Percentiles rank a stretch among this genome's conserved stretches.
These are phyloP conservation scores for Colletotrichum sp. DNA, from an alignment of 2,329 filamentous ascomycete genomes.

Conservation along the genomic window DNA sequence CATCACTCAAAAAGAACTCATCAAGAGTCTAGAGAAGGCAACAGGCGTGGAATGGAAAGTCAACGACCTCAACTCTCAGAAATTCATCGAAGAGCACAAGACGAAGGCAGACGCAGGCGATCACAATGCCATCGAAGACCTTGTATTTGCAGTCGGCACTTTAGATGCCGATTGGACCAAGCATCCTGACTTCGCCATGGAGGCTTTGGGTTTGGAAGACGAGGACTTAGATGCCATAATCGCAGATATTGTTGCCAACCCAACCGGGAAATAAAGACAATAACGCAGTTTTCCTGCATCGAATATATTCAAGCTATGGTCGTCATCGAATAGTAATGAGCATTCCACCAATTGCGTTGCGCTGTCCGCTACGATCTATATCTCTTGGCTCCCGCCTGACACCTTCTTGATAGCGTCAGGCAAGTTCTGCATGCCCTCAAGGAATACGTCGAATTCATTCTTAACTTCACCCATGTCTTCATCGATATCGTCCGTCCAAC, in stretches of 20 bases:
- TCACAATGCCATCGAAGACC: slow-evolving; percentile 44
- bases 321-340: neutral
- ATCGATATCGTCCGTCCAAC: slow-evolving; percentile 57
- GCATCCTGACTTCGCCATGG: slow-evolving; percentile 51
- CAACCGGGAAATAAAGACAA: neutral
- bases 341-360: neutral
- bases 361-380: neutral
- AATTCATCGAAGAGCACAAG: slow-evolving; percentile 43
- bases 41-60: slow-evolving; percentile 33
- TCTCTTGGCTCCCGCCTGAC: neutral
- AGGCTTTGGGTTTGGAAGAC: slow-evolving; percentile 48
- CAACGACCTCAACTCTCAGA: slow-evolving; percentile 38
- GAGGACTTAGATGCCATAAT: slow-evolving; percentile 51
- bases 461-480: slow-evolving; percentile 48
- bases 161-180: slow-evolving; percentile 54
- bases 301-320: neutral
- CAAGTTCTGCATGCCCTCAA: slow-evolving; percentile 26
- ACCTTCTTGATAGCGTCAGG: slow-evolving; percentile 12
- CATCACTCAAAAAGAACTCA: slow-evolving; percentile 39
- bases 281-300: neutral
- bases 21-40: slow-evolving; percentile 36
- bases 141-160: slow-evolving; percentile 54
- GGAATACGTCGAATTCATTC: slow-evolving; percentile 41
- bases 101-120: slow-evolving; percentile 41
- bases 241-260: slow-evolving; percentile 32